Percentiles rank a stretch among this genome's conserved stretches.
Evolutionary conservation across 148 eudicot genomes (phyloP).

Genomic region (Rheum nobile): DNA sequence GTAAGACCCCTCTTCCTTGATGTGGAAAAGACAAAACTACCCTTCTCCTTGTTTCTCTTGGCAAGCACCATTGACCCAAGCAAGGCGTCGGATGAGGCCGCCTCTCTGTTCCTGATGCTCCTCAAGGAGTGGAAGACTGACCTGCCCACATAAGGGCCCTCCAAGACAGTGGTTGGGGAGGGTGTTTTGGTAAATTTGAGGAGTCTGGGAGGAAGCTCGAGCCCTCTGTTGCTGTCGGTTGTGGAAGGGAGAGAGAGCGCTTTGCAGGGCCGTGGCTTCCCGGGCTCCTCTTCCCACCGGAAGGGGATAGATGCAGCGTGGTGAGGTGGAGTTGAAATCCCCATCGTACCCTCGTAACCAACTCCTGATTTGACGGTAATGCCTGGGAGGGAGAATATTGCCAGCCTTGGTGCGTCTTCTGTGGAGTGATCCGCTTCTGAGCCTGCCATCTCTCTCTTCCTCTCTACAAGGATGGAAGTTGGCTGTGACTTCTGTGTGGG

Average conservation of each 20-base stretch:
- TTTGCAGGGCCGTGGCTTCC: slow-evolving; percentile 56
- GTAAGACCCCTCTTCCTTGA: slow-evolving; percentile 23
- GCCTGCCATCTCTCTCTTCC: background rate
- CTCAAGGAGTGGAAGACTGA: slow-evolving; percentile 30
- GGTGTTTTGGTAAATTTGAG: slow-evolving; percentile 9
- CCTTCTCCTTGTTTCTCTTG: slow-evolving; percentile 16
- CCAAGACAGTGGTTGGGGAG: slow-evolving; percentile 16
- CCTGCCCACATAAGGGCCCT: slow-evolving; percentile 17
- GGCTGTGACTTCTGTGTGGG: too few relatives aligned
- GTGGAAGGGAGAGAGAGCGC: slow-evolving; percentile 5
- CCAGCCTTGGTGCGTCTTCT: slow-evolving; percentile 12
- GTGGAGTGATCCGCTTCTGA: background rate
- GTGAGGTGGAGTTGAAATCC: slow-evolving; percentile 32
- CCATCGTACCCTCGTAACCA: background rate
- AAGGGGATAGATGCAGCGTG: slow-evolving; percentile 62
- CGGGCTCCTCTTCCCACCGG: slow-evolving; percentile 77
- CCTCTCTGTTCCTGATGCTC: slow-evolving; percentile 23
- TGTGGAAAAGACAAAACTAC: slow-evolving; percentile 23
- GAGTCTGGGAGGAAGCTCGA: slow-evolving; percentile 56
- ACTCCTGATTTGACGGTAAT: slow-evolving; percentile 14
- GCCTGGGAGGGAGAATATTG: slow-evolving; percentile 16
- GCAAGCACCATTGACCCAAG: slow-evolving; percentile 8
- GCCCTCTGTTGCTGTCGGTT: slow-evolving; percentile 13
- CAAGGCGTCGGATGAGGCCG: slow-evolving; percentile 27
- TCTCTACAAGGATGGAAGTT: background rate